Evolutionary conservation across 202 grass and related monocot genomes (phyloP).

Genomic region (Carex sylvatica): DNA sequence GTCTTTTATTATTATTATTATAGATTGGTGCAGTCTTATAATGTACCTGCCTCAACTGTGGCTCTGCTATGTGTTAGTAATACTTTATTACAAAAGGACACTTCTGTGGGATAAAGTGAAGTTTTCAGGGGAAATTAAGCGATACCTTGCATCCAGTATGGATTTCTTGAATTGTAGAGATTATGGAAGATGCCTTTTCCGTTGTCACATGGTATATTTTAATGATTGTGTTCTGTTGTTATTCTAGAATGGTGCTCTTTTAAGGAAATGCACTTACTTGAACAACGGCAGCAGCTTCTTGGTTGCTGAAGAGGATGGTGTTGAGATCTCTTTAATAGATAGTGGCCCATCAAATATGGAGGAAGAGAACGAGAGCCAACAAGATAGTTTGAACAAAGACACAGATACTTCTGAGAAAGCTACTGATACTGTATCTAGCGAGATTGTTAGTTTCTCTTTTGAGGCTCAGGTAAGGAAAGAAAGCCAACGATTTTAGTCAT

Average conservation of each 20-base stretch:
- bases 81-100: not conserved
- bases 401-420: slow-evolving; percentile 35
- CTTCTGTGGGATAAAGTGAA: not conserved
- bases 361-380: slow-evolving; percentile 39
- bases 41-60: not conserved
- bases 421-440: slow-evolving; percentile 33
- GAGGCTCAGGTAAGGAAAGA: slow-evolving; percentile 76
- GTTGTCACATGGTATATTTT: not conserved
- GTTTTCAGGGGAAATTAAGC: not conserved
- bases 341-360: slow-evolving; percentile 39
- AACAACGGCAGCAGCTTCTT: slow-evolving; percentile 87
- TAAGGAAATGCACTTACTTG: slow-evolving; percentile 84
- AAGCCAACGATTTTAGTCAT: not conserved
- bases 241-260: slow-evolving; percentile 70
- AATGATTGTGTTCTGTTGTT: slow-evolving; percentile 18
- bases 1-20: not conserved
- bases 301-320: slow-evolving; percentile 71
- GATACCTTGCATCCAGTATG: not conserved
- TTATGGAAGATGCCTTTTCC: not conserved
- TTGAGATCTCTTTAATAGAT: slow-evolving; percentile 83
- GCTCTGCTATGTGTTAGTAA: not conserved
- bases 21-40: not conserved
- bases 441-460: slow-evolving; percentile 79
- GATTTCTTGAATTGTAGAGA: slow-evolving; percentile 18
- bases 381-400: slow-evolving; percentile 28